Base-by-base conservation (phyloP, 805 yeast genomes). In the Spathaspora arborariae region DNA sequence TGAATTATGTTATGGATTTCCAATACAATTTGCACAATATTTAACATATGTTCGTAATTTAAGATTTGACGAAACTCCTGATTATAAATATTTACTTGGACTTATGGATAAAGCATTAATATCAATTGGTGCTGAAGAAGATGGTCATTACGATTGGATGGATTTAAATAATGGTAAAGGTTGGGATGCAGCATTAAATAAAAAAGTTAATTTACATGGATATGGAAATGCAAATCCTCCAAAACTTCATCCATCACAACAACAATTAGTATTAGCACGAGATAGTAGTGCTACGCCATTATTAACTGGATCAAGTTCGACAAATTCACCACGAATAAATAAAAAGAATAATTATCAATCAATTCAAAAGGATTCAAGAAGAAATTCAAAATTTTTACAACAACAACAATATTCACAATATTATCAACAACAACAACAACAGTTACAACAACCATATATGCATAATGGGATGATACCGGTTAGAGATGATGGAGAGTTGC, bases 131-230 rank as follows among this genome's bases (percentile, higher is more conserved):
- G 88, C 83, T 51, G 85, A 82, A 44, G 58, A 49, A 37, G 97
- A 94, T 67, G 96, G 88, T 40, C 91, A 88, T 59, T 94, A 90
- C 67, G 99, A 94, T 72, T 94, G 99, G 99, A 88, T 90, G 96
- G 87, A 85, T 58, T 75, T 94, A 56, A 94, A 94, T 64, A 88
- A 87, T 47, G 98, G 98, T 50, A 83, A 84, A 64, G 98, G 98
- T 45, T 92, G 97, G 96, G 98, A 94, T 68, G 79, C 88, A 24
- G 74, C 86, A 16, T 81, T 85, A 52, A 90, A 90, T 68, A 90
- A 89, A 64, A 91, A 91, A 67, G 96, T 97, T 45, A 91, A 91
- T 60, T 71, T 91, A 52, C 97, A 91, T 66, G 98, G 98, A 38
- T 91, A 91, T 65, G 97, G 97, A 30, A 94, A 90, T 65, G 96